A percentile compares a stretch with the other conserved stretches of the same genome.
These are phyloP conservation scores for Ochromonas danica DNA, from an alignment of 108 stramenopile species.

Conservation along the genomic window DNA sequence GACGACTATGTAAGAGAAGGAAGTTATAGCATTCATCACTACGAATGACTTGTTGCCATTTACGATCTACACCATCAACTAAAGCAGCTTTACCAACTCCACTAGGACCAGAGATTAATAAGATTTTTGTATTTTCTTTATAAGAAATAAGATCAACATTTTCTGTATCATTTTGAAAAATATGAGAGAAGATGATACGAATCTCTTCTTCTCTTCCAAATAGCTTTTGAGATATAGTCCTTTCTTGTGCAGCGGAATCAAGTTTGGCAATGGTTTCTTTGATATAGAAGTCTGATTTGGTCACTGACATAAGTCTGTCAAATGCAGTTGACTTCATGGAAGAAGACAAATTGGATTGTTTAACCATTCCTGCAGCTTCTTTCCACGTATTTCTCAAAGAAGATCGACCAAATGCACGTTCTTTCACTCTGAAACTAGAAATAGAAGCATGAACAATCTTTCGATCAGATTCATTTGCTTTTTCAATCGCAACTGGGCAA, in stretches of 20 bases:
- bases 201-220: neutral
- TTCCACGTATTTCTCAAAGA: too few relatives aligned
- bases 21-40: neutral
- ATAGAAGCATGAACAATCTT: neutral
- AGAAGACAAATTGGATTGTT: neutral
- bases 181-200: neutral
- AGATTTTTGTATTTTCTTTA: neutral
- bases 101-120: neutral
- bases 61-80: neutral
- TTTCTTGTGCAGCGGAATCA: neutral
- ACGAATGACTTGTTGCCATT: neutral
- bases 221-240: neutral
- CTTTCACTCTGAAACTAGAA: too few relatives aligned
- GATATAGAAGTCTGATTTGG: neutral
- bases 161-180: neutral
- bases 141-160: neutral
- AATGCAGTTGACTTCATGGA: neutral
- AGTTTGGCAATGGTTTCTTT: neutral
- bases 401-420: too few relatives aligned
- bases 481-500: neutral
- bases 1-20: neutral
- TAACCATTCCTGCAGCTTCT: neutral
- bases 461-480: neutral
- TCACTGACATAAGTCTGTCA: neutral
- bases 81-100: slow-evolving; percentile 2